Evolutionary conservation across 2,329 filamentous ascomycete genomes (phyloP), one percentile per base, ranked within the genome.

Genomic region (Volutella citrinella): DNA sequence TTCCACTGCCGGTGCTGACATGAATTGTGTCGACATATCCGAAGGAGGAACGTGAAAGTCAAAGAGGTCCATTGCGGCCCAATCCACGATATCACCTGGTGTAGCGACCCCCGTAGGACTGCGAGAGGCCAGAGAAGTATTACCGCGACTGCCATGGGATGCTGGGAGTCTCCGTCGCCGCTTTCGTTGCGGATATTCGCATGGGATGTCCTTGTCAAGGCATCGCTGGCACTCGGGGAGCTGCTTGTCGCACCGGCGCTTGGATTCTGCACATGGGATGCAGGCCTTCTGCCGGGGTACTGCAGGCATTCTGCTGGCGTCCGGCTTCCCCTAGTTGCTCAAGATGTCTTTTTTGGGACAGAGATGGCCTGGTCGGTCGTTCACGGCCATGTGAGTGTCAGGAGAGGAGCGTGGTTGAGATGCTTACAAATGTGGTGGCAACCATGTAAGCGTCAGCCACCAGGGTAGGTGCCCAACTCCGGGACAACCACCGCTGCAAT

Each of bases 171-270:
- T 14, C 23, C 28, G 38, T 5, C 34, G 37, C 13, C n/a, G 17
- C 3, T 27, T 38, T 4, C 21, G 5, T 10, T 23, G 24, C 11
- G 45, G 48, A 25, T 54, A 56, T n/a, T 43, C 34, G 38, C 53
- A 55, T 13, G 34, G 17, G 6, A 57, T 15, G 12, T 46, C 45
- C 31, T 47, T 55, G 22, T 49, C 40, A n/a, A 42, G 26, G 22
- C 61, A 64, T 14, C 61, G 50, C 30, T 50, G 52, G 25, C 61
- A 64, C 4, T 46, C 32, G 4, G 60, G 60, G 2, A 54, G 37
- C 9, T 51, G 41, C 37, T 63, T 64, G 33, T 58, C 57, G 39
- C 62, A 66, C 30, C 59, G 56, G 10, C 63, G 54, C 40, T 65
- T 65, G 6, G 61, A 52, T 25, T 45, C 53, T 12, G 60, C 56